Percentiles rank a stretch among this genome's conserved stretches.
These are phyloP conservation scores for Pyrenophora seminiperda DNA, from an alignment of 2,329 filamentous ascomycete genomes.

Conservation along the genomic window DNA sequence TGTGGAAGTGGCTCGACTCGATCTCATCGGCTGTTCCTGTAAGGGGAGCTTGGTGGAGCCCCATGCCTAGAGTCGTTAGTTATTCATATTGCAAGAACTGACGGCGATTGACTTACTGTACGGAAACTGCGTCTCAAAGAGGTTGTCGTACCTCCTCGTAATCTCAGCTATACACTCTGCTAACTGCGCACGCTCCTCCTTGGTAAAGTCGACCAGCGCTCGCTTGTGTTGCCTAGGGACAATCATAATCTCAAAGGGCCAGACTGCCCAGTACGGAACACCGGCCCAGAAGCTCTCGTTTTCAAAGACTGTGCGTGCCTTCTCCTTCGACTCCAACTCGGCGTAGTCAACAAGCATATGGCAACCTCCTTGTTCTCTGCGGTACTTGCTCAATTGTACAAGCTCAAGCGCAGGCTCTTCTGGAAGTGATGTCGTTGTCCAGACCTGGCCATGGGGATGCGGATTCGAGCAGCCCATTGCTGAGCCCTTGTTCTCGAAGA, in stretches of 20 bases:
- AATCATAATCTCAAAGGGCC: conserved; percentile 96
- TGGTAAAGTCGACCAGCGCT: conserved; percentile 79
- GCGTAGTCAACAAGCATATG: conserved; percentile 89
- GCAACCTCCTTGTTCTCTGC: conserved; percentile 69
- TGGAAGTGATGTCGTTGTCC: conserved; percentile 89
- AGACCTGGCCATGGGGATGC: conserved; percentile 95
- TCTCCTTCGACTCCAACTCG: conserved; percentile 77
- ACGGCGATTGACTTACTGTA: conserved; percentile 68
- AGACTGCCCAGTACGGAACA: conserved; percentile 96
- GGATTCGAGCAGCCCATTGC: conserved; percentile 99
- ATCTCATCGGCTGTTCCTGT: conserved; percentile 81
- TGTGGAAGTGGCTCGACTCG: conserved; percentile 87
- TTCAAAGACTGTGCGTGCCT: conserved; percentile 85
- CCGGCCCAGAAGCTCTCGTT: conserved; percentile 84
- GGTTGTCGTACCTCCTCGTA: conserved; percentile 89
- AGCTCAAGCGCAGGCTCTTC: conserved; percentile 87
- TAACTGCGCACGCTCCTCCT: conserved; percentile 71
- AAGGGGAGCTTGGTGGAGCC: conserved; percentile 92
- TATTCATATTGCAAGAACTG: background rate
- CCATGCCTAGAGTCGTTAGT: conserved; percentile 66
- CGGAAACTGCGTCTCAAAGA: conserved; percentile 95
- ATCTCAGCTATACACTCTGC: conserved; percentile 87
- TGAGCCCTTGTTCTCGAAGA: conserved; percentile 97
- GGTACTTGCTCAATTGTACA: conserved; percentile 77
- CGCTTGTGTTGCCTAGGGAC: conserved; percentile 83